A percentile compares a stretch with the other conserved stretches of the same genome.
Conservation (phyloP, 495 filamentous ascomycete species). For the Letharia columbiana region DNA sequence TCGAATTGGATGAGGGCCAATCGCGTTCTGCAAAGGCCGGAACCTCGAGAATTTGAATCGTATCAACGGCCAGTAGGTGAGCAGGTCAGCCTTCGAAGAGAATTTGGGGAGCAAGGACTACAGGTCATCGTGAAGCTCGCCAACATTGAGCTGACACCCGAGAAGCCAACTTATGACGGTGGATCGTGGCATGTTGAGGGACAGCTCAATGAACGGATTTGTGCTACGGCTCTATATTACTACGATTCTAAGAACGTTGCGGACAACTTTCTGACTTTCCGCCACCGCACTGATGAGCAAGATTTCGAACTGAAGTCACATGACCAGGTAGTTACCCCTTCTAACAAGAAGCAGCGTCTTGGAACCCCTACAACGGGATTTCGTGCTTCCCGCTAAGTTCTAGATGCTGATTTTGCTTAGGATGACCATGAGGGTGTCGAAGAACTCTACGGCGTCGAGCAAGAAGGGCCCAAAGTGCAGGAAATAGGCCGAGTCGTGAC, state of each 20-base stretch:
- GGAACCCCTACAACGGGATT: not conserved
- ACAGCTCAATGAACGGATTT: slow-evolving; percentile 31
- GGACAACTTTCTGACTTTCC: slow-evolving; percentile 44
- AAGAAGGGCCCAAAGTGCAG: slow-evolving; percentile 27
- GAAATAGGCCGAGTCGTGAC: slow-evolving; percentile 32
- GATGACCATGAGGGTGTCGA: slow-evolving; percentile 30
- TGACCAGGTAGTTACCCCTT: not conserved
- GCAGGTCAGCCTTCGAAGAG: slow-evolving; percentile 25
- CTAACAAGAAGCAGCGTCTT: not conserved
- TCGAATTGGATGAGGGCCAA: slow-evolving; percentile 16
- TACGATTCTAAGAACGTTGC: slow-evolving; percentile 56
- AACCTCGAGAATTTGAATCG: slow-evolving; percentile 30
- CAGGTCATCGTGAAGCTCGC: slow-evolving; percentile 58
- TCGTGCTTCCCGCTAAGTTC: not conserved
- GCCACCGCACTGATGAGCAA: slow-evolving; percentile 28
- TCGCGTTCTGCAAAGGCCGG: slow-evolving; percentile 29
- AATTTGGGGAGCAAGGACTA: slow-evolving; percentile 32
- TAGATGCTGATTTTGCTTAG: not conserved
- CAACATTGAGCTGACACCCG: slow-evolving; percentile 52
- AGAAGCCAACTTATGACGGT: slow-evolving; percentile 42
- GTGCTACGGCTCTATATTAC: slow-evolving; percentile 53
- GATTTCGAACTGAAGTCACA: not conserved
- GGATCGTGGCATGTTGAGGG: slow-evolving; percentile 50
- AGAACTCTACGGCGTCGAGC: slow-evolving; percentile 28
- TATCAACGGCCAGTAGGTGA: slow-evolving; percentile 3